phyloP scores from a whole-genome alignment of 805 yeast species.

The Yarrowia divulgata region DNA sequence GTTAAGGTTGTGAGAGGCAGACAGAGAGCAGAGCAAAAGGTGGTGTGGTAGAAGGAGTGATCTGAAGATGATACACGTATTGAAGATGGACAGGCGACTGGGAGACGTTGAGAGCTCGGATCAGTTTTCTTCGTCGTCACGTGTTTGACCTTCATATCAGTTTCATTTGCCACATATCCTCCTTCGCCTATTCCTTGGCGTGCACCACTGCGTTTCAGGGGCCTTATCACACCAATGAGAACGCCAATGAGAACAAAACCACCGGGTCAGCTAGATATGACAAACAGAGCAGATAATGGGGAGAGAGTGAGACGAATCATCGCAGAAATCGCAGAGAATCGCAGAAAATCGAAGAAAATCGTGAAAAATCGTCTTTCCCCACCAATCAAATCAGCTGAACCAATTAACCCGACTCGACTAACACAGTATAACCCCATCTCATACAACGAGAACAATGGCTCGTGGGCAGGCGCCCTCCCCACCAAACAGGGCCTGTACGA shows the following conservation, averaged over 20 bases:
- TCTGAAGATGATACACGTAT: not conserved
- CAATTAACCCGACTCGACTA: not conserved
- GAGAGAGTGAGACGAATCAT: not conserved
- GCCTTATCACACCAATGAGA: not conserved
- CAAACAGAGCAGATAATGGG: not conserved
- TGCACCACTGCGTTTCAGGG: not conserved
- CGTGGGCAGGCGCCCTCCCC: constrained; percentile 94
- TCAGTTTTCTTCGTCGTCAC: not conserved
- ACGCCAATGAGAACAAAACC: not conserved
- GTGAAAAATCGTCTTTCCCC: too few relatives aligned
- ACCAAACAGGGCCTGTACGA: constrained; percentile 87
- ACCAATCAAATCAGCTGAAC: too few relatives aligned
- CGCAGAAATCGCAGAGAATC: too few relatives aligned
- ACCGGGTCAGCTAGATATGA: not conserved
- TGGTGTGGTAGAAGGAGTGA: not conserved
- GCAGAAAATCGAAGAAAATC: too few relatives aligned
- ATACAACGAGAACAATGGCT: constrained; percentile 45
- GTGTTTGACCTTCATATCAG: not conserved
- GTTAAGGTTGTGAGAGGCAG: constrained; percentile 22
- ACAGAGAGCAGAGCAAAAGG: not conserved
- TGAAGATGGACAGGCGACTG: not conserved
- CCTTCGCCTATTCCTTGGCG: not conserved
- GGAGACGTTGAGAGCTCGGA: not conserved
- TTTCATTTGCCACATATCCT: not conserved
- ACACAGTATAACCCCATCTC: constrained; percentile 36